Evolutionary conservation across 305 asterid genomes (phyloP).

Genomic region (Solanum hybrid): DNA sequence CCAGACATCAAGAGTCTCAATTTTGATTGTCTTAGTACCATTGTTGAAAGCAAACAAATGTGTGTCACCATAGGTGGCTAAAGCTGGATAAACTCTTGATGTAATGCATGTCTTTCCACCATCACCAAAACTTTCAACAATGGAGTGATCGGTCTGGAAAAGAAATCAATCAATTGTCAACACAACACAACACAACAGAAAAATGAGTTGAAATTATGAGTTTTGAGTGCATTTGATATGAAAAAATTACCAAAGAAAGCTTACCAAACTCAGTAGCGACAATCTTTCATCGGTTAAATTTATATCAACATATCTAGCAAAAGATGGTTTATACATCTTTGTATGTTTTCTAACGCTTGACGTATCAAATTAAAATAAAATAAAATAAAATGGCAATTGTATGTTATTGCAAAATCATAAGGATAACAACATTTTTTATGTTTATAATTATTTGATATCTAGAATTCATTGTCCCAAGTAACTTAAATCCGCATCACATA

Average conservation of each 20-base stretch:
- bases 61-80: constrained; percentile 14
- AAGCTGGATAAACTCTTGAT: constrained; percentile 28
- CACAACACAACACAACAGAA: background rate
- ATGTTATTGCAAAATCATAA: background rate
- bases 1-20: constrained; percentile 22
- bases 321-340: constrained; percentile 21
- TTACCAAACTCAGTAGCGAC: constrained; percentile 28
- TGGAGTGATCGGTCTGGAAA: constrained; percentile 18
- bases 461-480: background rate
- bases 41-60: constrained; percentile 1
- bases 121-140: background rate
- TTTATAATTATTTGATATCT: background rate
- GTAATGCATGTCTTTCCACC: too few relatives aligned
- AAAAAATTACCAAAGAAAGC: background rate
- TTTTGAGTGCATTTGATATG: background rate
- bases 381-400: background rate
- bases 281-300: constrained; percentile 20
- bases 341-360: constrained; percentile 6
- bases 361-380: constrained; percentile 1
- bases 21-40: background rate
- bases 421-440: background rate
- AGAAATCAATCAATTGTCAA: background rate
- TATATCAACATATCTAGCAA: constrained; percentile 26
- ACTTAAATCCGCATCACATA: background rate
- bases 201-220: background rate